Evolutionary conservation across 208 protist species (phyloP).

Genomic region (Leishmania tarentolae): DNA sequence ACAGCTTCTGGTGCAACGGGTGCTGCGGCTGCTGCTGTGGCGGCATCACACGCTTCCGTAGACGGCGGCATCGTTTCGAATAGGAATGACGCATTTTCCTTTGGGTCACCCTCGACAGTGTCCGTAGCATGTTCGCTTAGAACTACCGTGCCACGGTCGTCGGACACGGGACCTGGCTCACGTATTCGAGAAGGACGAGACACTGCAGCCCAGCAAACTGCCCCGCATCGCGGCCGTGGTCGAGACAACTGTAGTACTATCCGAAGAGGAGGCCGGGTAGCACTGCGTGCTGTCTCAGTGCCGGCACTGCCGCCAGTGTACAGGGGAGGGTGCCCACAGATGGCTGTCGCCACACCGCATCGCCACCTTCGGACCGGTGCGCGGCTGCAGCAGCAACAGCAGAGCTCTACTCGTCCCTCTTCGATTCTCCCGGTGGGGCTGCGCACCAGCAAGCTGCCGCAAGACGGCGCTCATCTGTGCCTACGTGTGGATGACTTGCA

Average conservation of each 20-base stretch:
- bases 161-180: background rate
- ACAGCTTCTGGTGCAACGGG: background rate
- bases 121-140: background rate
- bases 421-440: constrained; percentile 5
- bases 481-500: constrained; percentile 65
- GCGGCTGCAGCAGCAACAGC: background rate
- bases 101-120: constrained; percentile 21
- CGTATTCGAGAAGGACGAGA: background rate
- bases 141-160: background rate
- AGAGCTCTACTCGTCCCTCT: background rate
- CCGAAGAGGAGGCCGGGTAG: background rate
- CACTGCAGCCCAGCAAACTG: background rate
- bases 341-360: background rate
- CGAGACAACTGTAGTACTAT: no score
- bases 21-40: background rate
- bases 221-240: background rate
- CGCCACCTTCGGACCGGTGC: background rate
- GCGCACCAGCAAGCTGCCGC: background rate
- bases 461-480: constrained; percentile 37
- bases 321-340: constrained; percentile 21
- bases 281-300: constrained; percentile 50
- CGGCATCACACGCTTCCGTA: background rate
- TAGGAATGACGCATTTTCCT: constrained; percentile 17
- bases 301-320: constrained; percentile 43
- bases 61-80: constrained; percentile 10